Base-by-base conservation (phyloP, 2,329 filamentous ascomycete genomes). In the Sporothrix inflata region DNA sequence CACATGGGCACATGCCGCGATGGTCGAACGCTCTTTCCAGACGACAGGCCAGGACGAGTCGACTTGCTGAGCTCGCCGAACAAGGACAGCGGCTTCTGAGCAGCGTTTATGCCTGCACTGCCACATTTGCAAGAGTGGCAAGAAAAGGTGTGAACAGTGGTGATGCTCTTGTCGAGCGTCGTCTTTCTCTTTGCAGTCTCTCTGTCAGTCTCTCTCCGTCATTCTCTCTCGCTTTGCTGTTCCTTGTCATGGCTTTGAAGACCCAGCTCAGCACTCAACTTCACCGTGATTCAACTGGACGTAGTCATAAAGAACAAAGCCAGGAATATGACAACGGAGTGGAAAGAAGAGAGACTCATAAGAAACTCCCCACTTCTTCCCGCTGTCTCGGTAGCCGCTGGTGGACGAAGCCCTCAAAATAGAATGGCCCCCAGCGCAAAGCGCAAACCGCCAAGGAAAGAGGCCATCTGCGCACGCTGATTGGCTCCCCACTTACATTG, bases 401-500 rank as follows among this genome's bases (percentile, higher is more conserved):
- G 34, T 21, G 34, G 30, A 38, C 14, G 55, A 27, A 2, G 8
- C 12, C n/a, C 63, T 21, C 42, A 66, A 66, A 66, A 66, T 66
- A 66, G 63, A 66, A 11, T 34, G 12, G 12, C 14, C 42, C n/a
- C 24, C 63, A 66, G 63, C 24, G 42, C 42, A 66, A 30, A 49
- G 14, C 21, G 38, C 6, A 69, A 21, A 11, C n/a, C 14, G 27
- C 7, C 1, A 40, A 21, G 14, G 27, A 40, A 61, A 40, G 38
- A 9, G 19, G 34, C 9, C 57, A 8, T 53, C 19, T 14, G 16
- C 30, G 49, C 30, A 55, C 27, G n/a, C 66, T 57, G 34, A 69
- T 69, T 69, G 66, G 66, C 66, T 21, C 47, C 45, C 49, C 66
- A 69, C 66, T 69, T 69, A 69, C 66, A 69, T 55, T 53, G 47